phyloP scores from a whole-genome alignment of 192 early-diverging fungal species.

The Mortierella hygrophila region DNA sequence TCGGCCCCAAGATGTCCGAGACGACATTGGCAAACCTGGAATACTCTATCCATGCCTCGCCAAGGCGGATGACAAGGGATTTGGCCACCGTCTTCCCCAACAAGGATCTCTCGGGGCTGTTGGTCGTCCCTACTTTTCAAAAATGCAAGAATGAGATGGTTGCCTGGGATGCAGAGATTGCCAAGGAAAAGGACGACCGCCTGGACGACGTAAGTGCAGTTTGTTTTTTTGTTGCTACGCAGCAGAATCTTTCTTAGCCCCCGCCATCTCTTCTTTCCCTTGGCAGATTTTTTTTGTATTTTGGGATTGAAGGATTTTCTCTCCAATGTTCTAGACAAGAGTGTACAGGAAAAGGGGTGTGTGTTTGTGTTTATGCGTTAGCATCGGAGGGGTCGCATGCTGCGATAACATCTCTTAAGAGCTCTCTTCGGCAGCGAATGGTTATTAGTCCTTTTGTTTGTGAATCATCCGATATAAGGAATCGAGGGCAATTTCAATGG shows the following conservation, averaged over 20 bases:
- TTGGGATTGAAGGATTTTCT: neutral
- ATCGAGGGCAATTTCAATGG: neutral
- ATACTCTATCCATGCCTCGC: conserved; percentile 62
- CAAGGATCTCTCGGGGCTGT: conserved; percentile 59
- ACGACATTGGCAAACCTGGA: conserved; percentile 56
- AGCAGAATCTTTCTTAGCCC: neutral
- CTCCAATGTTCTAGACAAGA: too few species aligned
- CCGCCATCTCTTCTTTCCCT: neutral
- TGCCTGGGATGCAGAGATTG: conserved; percentile 74
- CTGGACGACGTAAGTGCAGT: conserved; percentile 74
- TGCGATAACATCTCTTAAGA: conserved; percentile 6
- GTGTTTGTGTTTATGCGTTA: neutral
- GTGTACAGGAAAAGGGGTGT: too few species aligned
- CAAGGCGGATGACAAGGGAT: conserved; percentile 73
- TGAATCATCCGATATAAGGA: conserved; percentile 1
- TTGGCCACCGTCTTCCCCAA: conserved; percentile 80
- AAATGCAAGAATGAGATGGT: conserved; percentile 82
- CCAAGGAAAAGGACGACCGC: conserved; percentile 85
- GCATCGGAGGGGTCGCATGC: neutral
- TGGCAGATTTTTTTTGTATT: neutral
- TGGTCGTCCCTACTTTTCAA: conserved; percentile 89
- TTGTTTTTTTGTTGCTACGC: neutral
- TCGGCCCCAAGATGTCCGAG: conserved; percentile 27
- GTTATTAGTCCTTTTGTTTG: neutral
- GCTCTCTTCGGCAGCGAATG: neutral